Evolutionary conservation across 2,329 filamentous ascomycete species (phyloP).

Genomic region (Claviceps sp.): DNA sequence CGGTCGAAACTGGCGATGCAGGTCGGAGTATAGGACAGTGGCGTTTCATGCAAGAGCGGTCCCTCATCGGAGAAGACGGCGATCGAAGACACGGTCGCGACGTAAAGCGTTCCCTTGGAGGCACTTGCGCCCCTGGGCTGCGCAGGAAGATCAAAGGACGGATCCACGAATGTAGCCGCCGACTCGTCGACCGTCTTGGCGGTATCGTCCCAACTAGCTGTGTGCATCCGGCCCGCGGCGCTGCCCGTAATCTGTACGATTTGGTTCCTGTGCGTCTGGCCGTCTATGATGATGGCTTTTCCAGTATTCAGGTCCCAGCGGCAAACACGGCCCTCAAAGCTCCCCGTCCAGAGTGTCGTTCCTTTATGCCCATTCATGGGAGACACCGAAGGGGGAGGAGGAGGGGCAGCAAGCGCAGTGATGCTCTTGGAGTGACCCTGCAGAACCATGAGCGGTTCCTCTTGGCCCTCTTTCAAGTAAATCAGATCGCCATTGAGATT

Average conservation of each 20-base stretch:
- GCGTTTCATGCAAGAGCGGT: constrained; percentile 43
- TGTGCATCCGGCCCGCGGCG: constrained; percentile 52
- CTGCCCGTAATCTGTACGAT: constrained; percentile 59
- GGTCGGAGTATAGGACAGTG: constrained; percentile 52
- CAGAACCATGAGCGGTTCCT: constrained; percentile 56
- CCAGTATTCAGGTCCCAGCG: constrained; percentile 70
- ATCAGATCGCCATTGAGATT: constrained; percentile 81
- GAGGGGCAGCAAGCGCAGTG: constrained; percentile 48
- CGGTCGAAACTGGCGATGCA: constrained; percentile 56
- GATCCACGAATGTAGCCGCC: constrained; percentile 61
- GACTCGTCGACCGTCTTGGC: constrained; percentile 65
- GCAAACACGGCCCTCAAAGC: constrained; percentile 78
- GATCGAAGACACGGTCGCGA: constrained; percentile 41
- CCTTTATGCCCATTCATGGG: constrained; percentile 29
- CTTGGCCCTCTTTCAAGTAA: constrained; percentile 64
- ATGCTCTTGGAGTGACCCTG: constrained; percentile 87
- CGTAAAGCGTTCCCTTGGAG: constrained; percentile 35
- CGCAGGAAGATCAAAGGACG: constrained; percentile 51
- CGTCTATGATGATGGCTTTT: constrained; percentile 56
- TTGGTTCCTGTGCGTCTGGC: constrained; percentile 74
- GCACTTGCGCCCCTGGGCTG: constrained; percentile 68
- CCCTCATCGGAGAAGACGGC: constrained; percentile 41
- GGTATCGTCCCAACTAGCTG: constrained; percentile 88
- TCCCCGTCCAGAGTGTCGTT: constrained; percentile 71
- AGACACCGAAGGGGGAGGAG: constrained; percentile 10